Conservation (phyloP, 768 basidiomycete genomes). For the Mycena vitilis region DNA sequence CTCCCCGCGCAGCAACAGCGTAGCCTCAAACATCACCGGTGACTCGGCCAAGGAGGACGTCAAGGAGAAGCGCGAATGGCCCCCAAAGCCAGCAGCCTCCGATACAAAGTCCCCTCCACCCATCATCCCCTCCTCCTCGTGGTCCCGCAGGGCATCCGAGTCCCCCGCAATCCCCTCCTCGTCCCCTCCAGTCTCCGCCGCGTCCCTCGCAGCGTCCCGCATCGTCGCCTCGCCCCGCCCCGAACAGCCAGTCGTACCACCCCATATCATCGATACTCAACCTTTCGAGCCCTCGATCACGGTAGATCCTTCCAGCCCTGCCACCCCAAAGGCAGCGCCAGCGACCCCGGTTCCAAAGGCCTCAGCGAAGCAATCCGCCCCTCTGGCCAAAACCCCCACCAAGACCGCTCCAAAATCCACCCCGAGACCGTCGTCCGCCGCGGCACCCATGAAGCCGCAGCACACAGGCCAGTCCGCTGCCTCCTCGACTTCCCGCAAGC, state of each 20-base stretch:
- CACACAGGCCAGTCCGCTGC: conserved; percentile 42
- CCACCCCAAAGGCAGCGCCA: conserved; percentile 37
- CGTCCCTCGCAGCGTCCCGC: conserved; percentile 24
- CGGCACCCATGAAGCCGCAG: conserved; percentile 47
- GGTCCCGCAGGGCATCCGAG: conserved; percentile 41
- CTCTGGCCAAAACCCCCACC: conserved; percentile 35
- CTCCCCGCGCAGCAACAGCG: conserved; percentile 73
- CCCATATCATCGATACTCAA: conserved; percentile 35
- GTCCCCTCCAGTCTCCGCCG: conserved; percentile 34
- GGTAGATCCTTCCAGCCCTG: conserved; percentile 40
- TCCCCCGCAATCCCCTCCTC: conserved; percentile 42
- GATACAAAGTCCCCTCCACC: conserved; percentile 48
- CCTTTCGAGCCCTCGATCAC: conserved; percentile 37
- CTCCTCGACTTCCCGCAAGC: conserved; percentile 43
- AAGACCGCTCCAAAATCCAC: conserved; percentile 31
- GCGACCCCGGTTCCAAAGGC: conserved; percentile 39
- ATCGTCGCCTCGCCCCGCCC: conserved; percentile 32
- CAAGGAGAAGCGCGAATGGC: conserved; percentile 84
- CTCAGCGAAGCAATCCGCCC: conserved; percentile 38
- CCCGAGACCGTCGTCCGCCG: conserved; percentile 31
- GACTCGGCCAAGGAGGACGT: conserved; percentile 75
- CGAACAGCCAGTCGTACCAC: conserved; percentile 28
- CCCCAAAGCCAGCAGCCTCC: conserved; percentile 59
- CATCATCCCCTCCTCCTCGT: conserved; percentile 51
- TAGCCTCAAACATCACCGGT: conserved; percentile 69